Evolutionary conservation across 2,329 filamentous ascomycete genomes (phyloP).

Genomic region (Talaromyces sp.): DNA sequence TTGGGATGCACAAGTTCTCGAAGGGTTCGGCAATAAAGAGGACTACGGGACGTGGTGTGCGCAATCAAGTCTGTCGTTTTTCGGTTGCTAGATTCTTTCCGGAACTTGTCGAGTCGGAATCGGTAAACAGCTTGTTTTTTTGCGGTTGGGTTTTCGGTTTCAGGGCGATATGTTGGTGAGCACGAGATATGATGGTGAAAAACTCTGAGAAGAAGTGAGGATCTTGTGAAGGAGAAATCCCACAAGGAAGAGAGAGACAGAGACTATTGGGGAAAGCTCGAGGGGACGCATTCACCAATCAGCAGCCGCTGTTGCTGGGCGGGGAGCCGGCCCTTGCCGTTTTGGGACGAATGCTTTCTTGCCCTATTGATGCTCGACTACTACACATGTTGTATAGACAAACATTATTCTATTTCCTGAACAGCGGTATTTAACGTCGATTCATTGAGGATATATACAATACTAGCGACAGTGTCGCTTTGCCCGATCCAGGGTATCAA

Average conservation of each 20-base stretch:
- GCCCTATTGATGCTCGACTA: not conserved
- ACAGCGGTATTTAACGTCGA: not conserved
- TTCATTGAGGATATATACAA: not conserved
- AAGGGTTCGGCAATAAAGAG: slow-evolving; percentile 8
- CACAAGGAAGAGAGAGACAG: not conserved
- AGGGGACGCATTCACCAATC: slow-evolving; percentile 5
- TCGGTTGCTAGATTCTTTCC: not conserved
- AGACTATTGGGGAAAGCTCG: slow-evolving; percentile 7
- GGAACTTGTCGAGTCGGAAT: not conserved
- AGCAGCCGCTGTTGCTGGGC: not conserved
- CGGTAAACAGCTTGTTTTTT: not conserved
- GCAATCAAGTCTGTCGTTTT: slow-evolving; percentile 1
- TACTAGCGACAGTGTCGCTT: not conserved
- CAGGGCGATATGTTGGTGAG: slow-evolving; percentile 1
- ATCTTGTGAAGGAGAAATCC: slow-evolving; percentile 2
- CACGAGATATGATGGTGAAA: not conserved
- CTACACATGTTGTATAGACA: not conserved
- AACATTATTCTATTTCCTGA: not conserved
- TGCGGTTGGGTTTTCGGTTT: not conserved
- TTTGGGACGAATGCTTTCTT: not conserved
- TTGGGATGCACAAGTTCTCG: not conserved
- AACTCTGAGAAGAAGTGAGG: not conserved
- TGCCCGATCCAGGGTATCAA: not conserved
- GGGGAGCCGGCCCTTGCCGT: not conserved
- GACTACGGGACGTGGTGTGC: not conserved